phyloP scores from a whole-genome alignment of 2,329 filamentous ascomycete species.

The Paramyrothecium roridum region DNA sequence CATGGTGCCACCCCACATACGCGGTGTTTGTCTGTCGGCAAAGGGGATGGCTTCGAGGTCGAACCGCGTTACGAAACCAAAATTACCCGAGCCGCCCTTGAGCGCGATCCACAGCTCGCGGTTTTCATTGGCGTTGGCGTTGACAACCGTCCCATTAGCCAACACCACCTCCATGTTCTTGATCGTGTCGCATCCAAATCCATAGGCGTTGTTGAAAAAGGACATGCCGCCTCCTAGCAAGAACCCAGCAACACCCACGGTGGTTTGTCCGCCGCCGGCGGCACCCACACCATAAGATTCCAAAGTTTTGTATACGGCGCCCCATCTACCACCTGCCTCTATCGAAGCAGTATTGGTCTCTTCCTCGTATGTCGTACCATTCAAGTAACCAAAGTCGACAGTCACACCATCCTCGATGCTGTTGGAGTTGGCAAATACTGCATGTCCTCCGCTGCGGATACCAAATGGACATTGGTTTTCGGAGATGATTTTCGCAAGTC shows the following conservation, averaged over 20 bases:
- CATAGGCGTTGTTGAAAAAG: constrained; percentile 24
- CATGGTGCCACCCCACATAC: too few species aligned
- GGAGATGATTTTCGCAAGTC: constrained; percentile 14
- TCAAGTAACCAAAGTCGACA: constrained; percentile 25
- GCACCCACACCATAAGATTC: constrained; percentile 32
- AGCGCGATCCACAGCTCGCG: constrained; percentile 40
- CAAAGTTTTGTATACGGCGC: constrained; percentile 16
- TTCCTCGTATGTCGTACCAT: constrained; percentile 22
- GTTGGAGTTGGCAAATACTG: constrained; percentile 23
- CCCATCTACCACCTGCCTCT: constrained; percentile 40
- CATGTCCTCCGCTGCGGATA: constrained; percentile 27
- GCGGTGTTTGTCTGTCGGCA: background rate
- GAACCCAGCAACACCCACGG: constrained; percentile 25
- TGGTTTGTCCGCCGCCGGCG: constrained; percentile 38
- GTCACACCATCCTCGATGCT: constrained; percentile 21
- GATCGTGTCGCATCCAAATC: constrained; percentile 38
- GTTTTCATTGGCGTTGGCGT: constrained; percentile 32
- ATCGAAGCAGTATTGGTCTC: constrained; percentile 23
- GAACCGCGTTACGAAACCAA: constrained; percentile 33
- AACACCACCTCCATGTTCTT: constrained; percentile 40
- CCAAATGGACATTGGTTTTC: constrained; percentile 21
- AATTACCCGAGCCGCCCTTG: constrained; percentile 43
- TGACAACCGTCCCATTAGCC: constrained; percentile 34
- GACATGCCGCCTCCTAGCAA: constrained; percentile 22
- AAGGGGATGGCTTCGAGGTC: constrained; percentile 14